phyloP scores from a whole-genome alignment of 345 rosid species.

The Rhodamnia argentea region DNA sequence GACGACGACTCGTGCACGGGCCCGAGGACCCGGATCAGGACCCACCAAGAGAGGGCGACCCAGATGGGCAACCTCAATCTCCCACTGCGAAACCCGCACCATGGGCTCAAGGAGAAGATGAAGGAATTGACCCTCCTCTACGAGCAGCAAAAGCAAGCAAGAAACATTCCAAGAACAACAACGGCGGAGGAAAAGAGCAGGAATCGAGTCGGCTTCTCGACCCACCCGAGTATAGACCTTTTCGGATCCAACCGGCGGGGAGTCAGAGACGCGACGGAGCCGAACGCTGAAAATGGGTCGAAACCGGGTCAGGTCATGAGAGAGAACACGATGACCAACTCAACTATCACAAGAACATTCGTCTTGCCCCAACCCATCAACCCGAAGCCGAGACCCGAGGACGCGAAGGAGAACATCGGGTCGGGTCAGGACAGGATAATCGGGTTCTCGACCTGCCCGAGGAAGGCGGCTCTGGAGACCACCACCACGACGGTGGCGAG shows the following conservation, averaged over 20 bases:
- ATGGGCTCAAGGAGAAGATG: constrained; percentile 91
- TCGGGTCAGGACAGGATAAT: constrained; percentile 42
- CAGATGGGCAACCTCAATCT: neutral
- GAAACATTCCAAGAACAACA: constrained; percentile 11
- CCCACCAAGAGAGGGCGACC: constrained; percentile 21
- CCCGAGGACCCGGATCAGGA: neutral
- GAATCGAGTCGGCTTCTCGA: constrained; percentile 10
- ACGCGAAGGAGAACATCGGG: constrained; percentile 57
- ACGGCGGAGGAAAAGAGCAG: constrained; percentile 28
- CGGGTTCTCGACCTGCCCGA: constrained; percentile 38
- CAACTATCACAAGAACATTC: constrained; percentile 32
- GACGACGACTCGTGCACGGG: constrained; percentile 8
- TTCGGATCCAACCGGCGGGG: constrained; percentile 31
- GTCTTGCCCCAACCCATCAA: constrained; percentile 33
- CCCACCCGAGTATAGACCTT: constrained; percentile 51
- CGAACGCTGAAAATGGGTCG: constrained; percentile 11
- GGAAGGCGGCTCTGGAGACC: constrained; percentile 18
- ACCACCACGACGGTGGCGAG: constrained; percentile 31
- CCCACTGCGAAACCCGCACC: constrained; percentile 67
- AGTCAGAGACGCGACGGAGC: constrained; percentile 14
- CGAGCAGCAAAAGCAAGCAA: constrained; percentile 89
- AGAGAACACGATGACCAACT: constrained; percentile 29
- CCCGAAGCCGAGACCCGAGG: constrained; percentile 10
- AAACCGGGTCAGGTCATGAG: constrained; percentile 15
- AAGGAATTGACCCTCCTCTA: constrained; percentile 73